Evolutionary conservation across 2,329 filamentous ascomycete species (phyloP).

Genomic region (Coccinonectria pachysandricola): DNA sequence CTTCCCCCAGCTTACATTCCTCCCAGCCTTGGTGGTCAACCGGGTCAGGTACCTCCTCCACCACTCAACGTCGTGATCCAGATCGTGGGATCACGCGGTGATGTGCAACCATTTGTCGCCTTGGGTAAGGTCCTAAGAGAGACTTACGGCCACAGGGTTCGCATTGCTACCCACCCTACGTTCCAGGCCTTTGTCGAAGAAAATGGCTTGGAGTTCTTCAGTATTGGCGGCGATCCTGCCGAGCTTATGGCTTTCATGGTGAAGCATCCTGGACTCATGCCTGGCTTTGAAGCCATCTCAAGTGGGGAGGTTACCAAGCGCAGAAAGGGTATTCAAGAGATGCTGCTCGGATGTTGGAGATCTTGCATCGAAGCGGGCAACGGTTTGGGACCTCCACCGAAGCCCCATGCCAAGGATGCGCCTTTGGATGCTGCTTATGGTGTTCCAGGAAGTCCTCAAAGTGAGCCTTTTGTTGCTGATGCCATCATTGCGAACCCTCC

Average conservation of each 20-base stretch:
- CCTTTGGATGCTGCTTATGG: slow-evolving; percentile 28
- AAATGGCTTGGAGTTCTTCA: slow-evolving; percentile 65
- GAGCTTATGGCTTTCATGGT: slow-evolving; percentile 86
- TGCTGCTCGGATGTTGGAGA: slow-evolving; percentile 77
- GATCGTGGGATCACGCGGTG: slow-evolving; percentile 63
- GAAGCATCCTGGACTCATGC: slow-evolving; percentile 78
- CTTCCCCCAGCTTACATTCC: slow-evolving; percentile 63
- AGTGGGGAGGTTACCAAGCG: slow-evolving; percentile 69
- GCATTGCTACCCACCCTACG: slow-evolving; percentile 60
- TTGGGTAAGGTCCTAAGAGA: slow-evolving; percentile 55
- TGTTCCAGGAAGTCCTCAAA: slow-evolving; percentile 30
- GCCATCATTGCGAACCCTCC: slow-evolving; percentile 72
- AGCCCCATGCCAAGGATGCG: slow-evolving; percentile 36
- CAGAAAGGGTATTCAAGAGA: slow-evolving; percentile 64
- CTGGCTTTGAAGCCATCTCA: slow-evolving; percentile 64
- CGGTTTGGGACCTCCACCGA: slow-evolving; percentile 42
- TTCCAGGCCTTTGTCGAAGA: slow-evolving; percentile 61
- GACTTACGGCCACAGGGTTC: slow-evolving; percentile 59
- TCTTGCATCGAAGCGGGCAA: slow-evolving; percentile 74
- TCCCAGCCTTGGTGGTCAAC: slow-evolving; percentile 56
- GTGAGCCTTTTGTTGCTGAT: slow-evolving; percentile 69
- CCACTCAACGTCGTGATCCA: slow-evolving; percentile 63
- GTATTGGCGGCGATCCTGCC: slow-evolving; percentile 64
- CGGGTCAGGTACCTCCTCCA: slow-evolving; percentile 45
- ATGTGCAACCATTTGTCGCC: slow-evolving; percentile 67